A percentile compares a stretch with the other conserved stretches of the same genome.
Conservation (phyloP, 352 stramenopile species). For the Phytophthora lateralis region DNA sequence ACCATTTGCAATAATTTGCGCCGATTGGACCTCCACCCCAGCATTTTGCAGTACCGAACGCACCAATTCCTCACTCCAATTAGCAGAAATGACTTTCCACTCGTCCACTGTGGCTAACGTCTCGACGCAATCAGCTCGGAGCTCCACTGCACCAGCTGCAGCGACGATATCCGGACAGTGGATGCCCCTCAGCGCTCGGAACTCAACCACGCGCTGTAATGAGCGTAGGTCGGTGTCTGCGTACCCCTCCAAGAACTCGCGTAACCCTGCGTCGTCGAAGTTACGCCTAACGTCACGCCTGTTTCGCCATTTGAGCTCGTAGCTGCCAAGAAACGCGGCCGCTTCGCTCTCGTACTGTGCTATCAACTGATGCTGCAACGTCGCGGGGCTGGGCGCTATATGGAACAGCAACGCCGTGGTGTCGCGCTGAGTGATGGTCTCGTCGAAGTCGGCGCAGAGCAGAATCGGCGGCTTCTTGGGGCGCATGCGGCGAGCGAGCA, state of each 20-base stretch:
- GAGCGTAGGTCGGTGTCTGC: slow-evolving; percentile 51
- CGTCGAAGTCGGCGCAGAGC: slow-evolving; percentile 75
- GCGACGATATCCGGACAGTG: slow-evolving; percentile 8
- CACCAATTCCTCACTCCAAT: slow-evolving; percentile 68
- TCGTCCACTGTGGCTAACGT: slow-evolving; percentile 28
- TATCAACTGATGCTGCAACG: slow-evolving; percentile 33
- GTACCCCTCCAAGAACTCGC: slow-evolving; percentile 50
- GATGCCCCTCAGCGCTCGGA: slow-evolving; percentile 46
- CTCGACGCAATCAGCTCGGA: slow-evolving; percentile 40
- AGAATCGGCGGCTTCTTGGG: slow-evolving; percentile 29
- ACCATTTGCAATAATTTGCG: slow-evolving; percentile 66
- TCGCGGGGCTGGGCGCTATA: slow-evolving; percentile 15
- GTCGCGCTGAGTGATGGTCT: slow-evolving; percentile 67
- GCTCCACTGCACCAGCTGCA: slow-evolving; percentile 13
- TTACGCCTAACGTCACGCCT: background rate
- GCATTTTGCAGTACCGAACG: slow-evolving; percentile 25
- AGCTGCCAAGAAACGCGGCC: slow-evolving; percentile 13
- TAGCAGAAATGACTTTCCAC: slow-evolving; percentile 61
- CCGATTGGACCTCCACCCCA: background rate
- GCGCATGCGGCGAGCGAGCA: background rate
- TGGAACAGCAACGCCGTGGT: slow-evolving; percentile 66
- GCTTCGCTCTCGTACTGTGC: slow-evolving; percentile 42
- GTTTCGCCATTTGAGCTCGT: slow-evolving; percentile 24
- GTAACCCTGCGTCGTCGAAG: slow-evolving; percentile 47
- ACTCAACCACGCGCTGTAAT: slow-evolving; percentile 46